Base-by-base conservation (phyloP, 2,329 filamentous ascomycete species). In the Chaetomium globosum region DNA sequence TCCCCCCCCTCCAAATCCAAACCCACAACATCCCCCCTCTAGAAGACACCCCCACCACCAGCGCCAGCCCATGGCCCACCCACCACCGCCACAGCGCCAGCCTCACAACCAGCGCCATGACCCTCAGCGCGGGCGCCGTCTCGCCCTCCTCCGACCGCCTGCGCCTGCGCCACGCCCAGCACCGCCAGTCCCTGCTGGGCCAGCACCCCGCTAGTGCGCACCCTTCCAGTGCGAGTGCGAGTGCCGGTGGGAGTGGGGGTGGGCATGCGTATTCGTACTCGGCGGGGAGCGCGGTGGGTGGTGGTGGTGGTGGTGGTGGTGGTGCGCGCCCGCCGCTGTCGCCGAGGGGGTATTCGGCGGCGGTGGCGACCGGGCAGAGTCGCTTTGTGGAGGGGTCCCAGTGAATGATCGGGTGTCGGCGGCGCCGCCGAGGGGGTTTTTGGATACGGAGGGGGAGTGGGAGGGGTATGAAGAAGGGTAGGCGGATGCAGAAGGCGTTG, bases 341-440 rank as follows among this genome's bases (percentile, higher is more conserved):
- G 21, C 59, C 39, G 23, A 65, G 68, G 30, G 51, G 61, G 13
- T 58, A 36, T 52, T 60, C 61, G 9, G 52, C 65, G 31, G 65
- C 48, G 13, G 69, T 69, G 4, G 26, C 6, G 31, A 66, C 67
- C 4, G 67, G 72, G 51, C 77, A 76, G 70, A 80, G 86, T 79
- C 75, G 87, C 78, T 81, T 96, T 84, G 73, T 89, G 46, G 93
- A 97, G 78, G 93, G 90, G 49, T 94, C 89, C n/a, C n/a, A 73
- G 94, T 97, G 91, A 92, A 89, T 73, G 91, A 96, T 76, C 87
- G 90, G 69, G 81, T 85, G 36, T 93, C 90, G 73, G 83, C 86
- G 65, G 85, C 82, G 65, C 92, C 92, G 31, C 91, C 91, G 0
- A 82, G 84, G 53, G 82, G 86, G 49, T 93, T 90, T 75, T 81